Conservation (phyloP, 2,329 filamentous ascomycete species). For the Didymella keratinophila region DNA sequence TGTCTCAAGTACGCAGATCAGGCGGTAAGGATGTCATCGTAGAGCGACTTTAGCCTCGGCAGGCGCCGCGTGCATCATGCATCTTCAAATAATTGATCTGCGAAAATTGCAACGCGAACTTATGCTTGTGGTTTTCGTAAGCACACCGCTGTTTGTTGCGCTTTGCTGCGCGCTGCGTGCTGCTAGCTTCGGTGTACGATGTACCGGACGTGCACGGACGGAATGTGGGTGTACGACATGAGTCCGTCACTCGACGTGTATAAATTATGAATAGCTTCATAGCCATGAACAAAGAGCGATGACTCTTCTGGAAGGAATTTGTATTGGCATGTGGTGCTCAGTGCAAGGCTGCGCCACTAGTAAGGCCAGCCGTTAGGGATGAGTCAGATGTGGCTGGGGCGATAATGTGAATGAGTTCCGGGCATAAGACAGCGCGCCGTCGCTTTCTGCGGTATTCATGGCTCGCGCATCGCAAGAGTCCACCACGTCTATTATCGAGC, state of each 20-base stretch:
- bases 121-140: conserved; percentile 7
- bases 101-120: neutral
- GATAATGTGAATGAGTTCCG: neutral
- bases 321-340: neutral
- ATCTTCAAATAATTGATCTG: neutral
- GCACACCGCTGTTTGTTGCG: conserved; percentile 18
- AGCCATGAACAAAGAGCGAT: neutral
- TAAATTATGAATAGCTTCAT: neutral
- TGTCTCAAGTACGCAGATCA: conserved; percentile 19
- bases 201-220: neutral
- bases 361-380: neutral
- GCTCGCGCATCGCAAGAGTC: neutral
- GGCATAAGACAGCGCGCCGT: neutral
- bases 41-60: conserved; percentile 1
- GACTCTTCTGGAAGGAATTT: neutral
- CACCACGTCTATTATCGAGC: neutral
- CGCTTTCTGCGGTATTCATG: neutral
- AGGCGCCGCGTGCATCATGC: neutral
- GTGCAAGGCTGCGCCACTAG: conserved; percentile 11
- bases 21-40: neutral
- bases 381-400: conserved; percentile 13
- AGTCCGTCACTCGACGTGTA: neutral
- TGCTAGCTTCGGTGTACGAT: neutral
- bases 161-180: neutral
- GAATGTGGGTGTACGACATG: conserved; percentile 3